Percentiles rank a stretch among this genome's conserved stretches.
Evolutionary conservation across 257 asterid species (phyloP).

Genomic region (Nicotiana otophora): DNA sequence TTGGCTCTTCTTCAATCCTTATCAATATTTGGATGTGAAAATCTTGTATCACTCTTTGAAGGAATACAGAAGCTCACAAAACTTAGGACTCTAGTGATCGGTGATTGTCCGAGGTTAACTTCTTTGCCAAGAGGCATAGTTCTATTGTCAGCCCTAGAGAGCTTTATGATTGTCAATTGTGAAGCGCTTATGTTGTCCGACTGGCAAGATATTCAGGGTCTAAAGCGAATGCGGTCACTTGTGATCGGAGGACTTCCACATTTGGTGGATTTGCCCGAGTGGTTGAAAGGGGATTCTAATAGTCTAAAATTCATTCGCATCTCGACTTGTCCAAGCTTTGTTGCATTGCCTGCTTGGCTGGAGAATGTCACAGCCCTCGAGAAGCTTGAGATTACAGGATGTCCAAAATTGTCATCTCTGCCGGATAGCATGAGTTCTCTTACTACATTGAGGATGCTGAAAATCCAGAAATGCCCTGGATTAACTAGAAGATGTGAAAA

Average conservation of each 20-base stretch:
- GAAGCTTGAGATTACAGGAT: slow-evolving; percentile 4
- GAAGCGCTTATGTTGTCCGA: slow-evolving; percentile 1
- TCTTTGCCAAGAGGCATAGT: neutral
- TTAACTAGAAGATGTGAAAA: neutral
- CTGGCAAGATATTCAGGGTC: neutral
- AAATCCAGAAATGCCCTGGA: neutral
- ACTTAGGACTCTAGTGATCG: neutral
- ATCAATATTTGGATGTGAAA: neutral
- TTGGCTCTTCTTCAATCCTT: slow-evolving; percentile 4
- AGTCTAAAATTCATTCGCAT: slow-evolving; percentile 10
- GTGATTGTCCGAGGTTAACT: neutral
- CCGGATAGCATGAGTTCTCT: neutral
- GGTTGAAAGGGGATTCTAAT: neutral
- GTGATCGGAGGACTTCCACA: slow-evolving; percentile 11
- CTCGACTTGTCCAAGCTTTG: neutral
- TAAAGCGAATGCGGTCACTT: slow-evolving; percentile 1
- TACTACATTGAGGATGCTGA: neutral
- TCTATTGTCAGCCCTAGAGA: neutral
- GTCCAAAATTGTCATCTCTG: neutral
- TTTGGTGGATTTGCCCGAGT: neutral
- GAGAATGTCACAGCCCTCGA: neutral
- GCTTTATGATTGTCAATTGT: slow-evolving; percentile 1
- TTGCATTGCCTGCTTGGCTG: neutral
- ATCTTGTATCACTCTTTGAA: neutral
- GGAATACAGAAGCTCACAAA: neutral